phyloP scores from a whole-genome alignment of 1,139 yeast species.

The Candida sanyaensis region DNA sequence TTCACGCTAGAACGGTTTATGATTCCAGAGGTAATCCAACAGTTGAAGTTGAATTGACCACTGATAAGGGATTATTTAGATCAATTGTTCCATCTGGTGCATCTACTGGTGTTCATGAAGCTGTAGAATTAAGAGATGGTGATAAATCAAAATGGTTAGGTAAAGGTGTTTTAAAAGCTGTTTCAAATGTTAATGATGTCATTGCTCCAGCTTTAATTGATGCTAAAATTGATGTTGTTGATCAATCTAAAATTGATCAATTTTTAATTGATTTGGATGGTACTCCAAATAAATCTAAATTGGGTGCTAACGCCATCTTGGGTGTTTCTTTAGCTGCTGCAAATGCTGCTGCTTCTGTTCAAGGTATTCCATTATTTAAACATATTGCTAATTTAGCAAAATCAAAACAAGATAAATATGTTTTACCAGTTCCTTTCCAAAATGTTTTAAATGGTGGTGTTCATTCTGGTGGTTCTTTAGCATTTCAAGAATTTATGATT shows the following conservation, averaged over 20 bases:
- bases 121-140: conserved; percentile 92
- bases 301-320: conserved; percentile 94
- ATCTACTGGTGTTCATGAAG: conserved; percentile 94
- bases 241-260: conserved; percentile 79
- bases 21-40: conserved; percentile 99
- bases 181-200: conserved; percentile 82
- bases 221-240: conserved; percentile 71
- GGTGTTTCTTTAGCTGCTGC: conserved; percentile 94
- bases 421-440: conserved; percentile 94
- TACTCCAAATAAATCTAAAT: conserved; percentile 89
- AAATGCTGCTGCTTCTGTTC: conserved; percentile 93
- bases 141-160: conserved; percentile 95
- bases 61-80: conserved; percentile 85
- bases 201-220: conserved; percentile 86
- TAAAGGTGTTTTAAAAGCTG: conserved; percentile 93
- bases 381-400: conserved; percentile 77
- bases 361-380: conserved; percentile 81
- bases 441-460: conserved; percentile 98
- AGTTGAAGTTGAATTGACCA: conserved; percentile 89
- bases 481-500: conserved; percentile 98
- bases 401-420: conserved; percentile 61
- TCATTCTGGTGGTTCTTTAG: conserved; percentile 98
- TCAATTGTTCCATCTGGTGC: conserved; percentile 97
- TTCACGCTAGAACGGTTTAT: conserved; percentile 90
- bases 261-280: conserved; percentile 82